phyloP scores from a whole-genome alignment of 2,329 filamentous ascomycete species.

The Arthroderma sp. region DNA sequence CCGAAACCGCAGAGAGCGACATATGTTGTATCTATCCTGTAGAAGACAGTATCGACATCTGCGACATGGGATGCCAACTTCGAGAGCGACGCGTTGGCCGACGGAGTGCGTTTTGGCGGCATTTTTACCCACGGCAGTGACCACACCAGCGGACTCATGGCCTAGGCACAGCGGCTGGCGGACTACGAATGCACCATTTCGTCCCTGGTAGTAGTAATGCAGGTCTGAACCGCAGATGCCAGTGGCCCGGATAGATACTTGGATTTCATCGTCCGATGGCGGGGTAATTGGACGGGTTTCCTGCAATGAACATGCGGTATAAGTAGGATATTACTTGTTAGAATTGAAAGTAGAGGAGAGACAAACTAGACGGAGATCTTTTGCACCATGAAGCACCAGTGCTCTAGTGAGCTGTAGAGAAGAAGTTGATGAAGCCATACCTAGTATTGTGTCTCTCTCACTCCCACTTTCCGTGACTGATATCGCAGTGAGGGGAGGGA shows the following conservation, averaged over 20 bases:
- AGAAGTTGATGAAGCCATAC: too few species aligned
- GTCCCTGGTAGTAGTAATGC: conserved; percentile 78
- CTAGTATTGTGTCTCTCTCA: too few species aligned
- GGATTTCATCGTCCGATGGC: conserved; percentile 43
- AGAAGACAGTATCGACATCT: conserved; percentile 39
- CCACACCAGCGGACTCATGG: conserved; percentile 63
- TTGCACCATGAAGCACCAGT: conserved; percentile 47
- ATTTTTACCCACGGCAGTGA: conserved; percentile 55
- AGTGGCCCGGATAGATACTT: conserved; percentile 51
- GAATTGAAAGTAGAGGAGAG: background rate
- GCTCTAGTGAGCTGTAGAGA: conserved; percentile 16
- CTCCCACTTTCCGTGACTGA: too few species aligned
- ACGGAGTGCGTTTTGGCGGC: conserved; percentile 40
- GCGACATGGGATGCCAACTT: conserved; percentile 79
- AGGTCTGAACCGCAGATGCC: conserved; percentile 60
- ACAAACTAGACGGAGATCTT: conserved; percentile 46
- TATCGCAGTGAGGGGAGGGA: too few species aligned
- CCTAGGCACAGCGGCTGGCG: conserved; percentile 70
- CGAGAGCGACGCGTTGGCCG: conserved; percentile 81
- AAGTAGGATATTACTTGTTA: background rate
- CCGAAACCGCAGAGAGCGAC: conserved; percentile 44
- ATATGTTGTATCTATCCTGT: conserved; percentile 49
- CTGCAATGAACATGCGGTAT: conserved; percentile 21
- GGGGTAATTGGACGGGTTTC: conserved; percentile 38
- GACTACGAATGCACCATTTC: conserved; percentile 75